A percentile compares a stretch with the other conserved stretches of the same genome.
Conservation (phyloP, 345 rosid species). For the Raphanus raphanistrum region DNA sequence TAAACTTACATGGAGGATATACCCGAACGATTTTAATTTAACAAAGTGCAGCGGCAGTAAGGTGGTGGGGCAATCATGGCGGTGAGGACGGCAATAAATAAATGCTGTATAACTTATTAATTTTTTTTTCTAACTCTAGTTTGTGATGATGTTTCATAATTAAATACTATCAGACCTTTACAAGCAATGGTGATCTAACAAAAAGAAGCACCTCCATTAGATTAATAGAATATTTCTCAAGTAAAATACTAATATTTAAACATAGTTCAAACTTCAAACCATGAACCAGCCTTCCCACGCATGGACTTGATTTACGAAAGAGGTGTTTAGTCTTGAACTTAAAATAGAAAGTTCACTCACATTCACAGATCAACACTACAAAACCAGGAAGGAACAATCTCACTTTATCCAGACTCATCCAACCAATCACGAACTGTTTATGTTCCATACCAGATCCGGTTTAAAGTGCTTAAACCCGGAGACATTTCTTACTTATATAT, state of each 20-base stretch:
- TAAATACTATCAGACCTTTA: background rate
- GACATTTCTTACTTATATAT: background rate
- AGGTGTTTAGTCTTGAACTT: too few species aligned
- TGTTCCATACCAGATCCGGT: background rate
- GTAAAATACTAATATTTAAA: background rate
- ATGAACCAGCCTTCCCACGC: too few species aligned
- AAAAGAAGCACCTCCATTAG: background rate
- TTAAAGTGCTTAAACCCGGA: conserved; percentile 1
- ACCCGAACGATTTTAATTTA: background rate
- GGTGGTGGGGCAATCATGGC: background rate
- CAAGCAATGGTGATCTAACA: background rate
- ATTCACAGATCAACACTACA: background rate
- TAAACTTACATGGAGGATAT: background rate
- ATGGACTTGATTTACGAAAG: too few species aligned
- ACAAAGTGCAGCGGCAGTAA: background rate
- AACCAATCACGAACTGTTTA: conserved; percentile 18
- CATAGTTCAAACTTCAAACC: too few species aligned
- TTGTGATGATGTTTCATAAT: background rate
- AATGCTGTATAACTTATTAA: background rate
- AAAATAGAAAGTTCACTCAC: background rate
- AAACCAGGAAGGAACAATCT: conserved; percentile 10
- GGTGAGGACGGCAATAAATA: background rate
- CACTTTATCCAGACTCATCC: background rate
- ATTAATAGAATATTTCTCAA: background rate
- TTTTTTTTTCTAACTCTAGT: background rate